phyloP scores from a whole-genome alignment of 768 basidiomycete genomes.

The button mushroom (Agaricus bisporus) region DNA sequence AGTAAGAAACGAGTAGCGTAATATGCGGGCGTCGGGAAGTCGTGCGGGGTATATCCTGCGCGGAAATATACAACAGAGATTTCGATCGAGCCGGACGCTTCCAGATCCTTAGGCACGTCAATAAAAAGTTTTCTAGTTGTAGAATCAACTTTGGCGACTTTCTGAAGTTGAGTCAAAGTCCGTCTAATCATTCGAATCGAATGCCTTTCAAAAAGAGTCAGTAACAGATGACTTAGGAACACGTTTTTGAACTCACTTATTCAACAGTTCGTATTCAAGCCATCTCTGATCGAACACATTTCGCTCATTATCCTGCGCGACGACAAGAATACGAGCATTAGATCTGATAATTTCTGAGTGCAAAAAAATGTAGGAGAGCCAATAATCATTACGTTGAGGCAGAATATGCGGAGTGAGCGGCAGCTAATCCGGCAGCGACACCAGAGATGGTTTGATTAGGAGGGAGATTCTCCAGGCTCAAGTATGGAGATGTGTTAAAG shows the following conservation, averaged over 20 bases:
- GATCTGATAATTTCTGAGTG: constrained; percentile 19
- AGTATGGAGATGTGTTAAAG: constrained; percentile 48
- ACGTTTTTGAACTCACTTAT: constrained; percentile 44
- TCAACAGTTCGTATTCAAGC: constrained; percentile 82
- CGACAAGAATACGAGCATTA: constrained; percentile 61
- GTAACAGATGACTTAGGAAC: not conserved
- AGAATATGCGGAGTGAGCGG: constrained; percentile 73
- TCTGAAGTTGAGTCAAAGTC: constrained; percentile 64
- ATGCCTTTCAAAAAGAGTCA: constrained; percentile 42
- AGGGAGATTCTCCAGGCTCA: constrained; percentile 59
- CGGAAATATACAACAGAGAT: constrained; percentile 91
- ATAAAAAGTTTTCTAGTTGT: constrained; percentile 32
- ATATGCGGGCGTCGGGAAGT: constrained; percentile 60
- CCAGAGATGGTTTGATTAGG: constrained; percentile 64
- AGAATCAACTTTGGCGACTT: constrained; percentile 50
- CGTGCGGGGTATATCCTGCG: constrained; percentile 78
- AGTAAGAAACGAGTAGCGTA: constrained; percentile 74
- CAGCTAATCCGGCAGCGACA: constrained; percentile 69
- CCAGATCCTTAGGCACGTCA: constrained; percentile 28
- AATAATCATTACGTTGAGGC: constrained; percentile 37
- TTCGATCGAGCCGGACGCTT: constrained; percentile 39
- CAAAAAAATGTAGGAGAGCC: not conserved
- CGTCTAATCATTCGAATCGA: constrained; percentile 69
- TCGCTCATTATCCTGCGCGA: constrained; percentile 83
- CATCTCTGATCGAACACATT: constrained; percentile 93